These are phyloP conservation scores for Talaromyces sp. DNA, from an alignment of 2,329 filamentous ascomycete genomes.

Conservation along the genomic window DNA sequence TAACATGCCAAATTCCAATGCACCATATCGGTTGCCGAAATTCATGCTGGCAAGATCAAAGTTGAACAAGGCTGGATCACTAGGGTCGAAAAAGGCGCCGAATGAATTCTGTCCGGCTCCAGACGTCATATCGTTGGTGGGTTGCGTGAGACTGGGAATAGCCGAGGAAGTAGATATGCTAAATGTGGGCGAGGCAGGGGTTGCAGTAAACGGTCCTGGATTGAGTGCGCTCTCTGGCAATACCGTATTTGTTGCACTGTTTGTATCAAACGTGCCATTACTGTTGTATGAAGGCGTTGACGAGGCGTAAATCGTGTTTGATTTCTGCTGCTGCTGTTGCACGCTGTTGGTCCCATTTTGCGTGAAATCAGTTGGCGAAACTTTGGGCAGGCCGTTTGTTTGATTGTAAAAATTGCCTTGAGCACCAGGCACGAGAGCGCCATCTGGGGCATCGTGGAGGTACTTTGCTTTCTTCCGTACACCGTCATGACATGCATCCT, in stretches of 20 bases:
- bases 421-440: conserved; percentile 82
- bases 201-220: conserved; percentile 58
- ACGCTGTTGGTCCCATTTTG: conserved; percentile 30
- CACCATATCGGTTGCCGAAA: conserved; percentile 94
- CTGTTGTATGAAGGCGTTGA: conserved; percentile 29
- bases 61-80: conserved; percentile 89
- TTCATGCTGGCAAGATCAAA: conserved; percentile 92
- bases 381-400: conserved; percentile 39
- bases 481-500: conserved; percentile 89
- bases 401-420: conserved; percentile 61
- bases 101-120: conserved; percentile 47
- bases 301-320: conserved; percentile 32
- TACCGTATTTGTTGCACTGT: conserved; percentile 37
- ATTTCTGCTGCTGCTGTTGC: conserved; percentile 40
- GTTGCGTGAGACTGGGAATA: conserved; percentile 45
- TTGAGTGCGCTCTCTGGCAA: conserved; percentile 44
- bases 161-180: conserved; percentile 47
- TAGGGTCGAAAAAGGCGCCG: conserved; percentile 74
- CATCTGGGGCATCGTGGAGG: conserved; percentile 88
- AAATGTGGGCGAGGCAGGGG: conserved; percentile 70
- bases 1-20: conserved; percentile 92
- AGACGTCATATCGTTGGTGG: conserved; percentile 49
- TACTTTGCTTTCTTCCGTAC: conserved; percentile 99
- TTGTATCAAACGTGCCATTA: conserved; percentile 35
- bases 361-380: conserved; percentile 26